A percentile compares a stretch with the other conserved stretches of the same genome.
Conservation (phyloP, 805 yeast genomes). For the Pichia thaimueangensis region DNA sequence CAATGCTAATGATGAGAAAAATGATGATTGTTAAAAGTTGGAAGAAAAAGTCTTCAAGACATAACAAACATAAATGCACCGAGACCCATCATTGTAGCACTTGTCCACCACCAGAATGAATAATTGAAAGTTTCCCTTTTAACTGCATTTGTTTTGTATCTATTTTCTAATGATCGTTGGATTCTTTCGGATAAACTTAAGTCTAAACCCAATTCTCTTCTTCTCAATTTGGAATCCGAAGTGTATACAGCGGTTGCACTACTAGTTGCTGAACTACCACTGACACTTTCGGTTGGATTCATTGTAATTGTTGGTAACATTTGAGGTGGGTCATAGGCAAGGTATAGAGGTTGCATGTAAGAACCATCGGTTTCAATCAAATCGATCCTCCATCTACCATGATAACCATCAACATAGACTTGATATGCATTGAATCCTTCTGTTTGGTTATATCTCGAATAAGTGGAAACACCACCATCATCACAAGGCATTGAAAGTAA, state of each 20-base stretch:
- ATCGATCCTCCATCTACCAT: slow-evolving; percentile 74
- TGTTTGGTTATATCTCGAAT: slow-evolving; percentile 66
- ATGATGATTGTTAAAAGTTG: no score
- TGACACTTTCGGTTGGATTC: slow-evolving; percentile 93
- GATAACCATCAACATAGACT: slow-evolving; percentile 66
- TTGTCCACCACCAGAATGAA: slow-evolving; percentile 51
- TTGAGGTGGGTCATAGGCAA: slow-evolving; percentile 90
- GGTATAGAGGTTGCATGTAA: slow-evolving; percentile 77
- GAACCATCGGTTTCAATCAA: slow-evolving; percentile 75
- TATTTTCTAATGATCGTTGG: slow-evolving; percentile 73
- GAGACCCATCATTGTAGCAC: slow-evolving; percentile 34
- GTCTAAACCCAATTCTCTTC: slow-evolving; percentile 19
- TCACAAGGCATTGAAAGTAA: slow-evolving; percentile 81
- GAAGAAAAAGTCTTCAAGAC: no score
- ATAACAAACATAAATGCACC: slow-evolving; percentile 27
- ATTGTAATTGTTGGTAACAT: slow-evolving; percentile 92
- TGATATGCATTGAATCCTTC: slow-evolving; percentile 53
- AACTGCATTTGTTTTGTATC: slow-evolving; percentile 69
- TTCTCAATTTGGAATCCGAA: slow-evolving; percentile 1
- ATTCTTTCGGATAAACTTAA: slow-evolving; percentile 37
- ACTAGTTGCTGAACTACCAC: slow-evolving; percentile 21
- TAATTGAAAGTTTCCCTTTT: slow-evolving; percentile 33
- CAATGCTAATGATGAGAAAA: no score
- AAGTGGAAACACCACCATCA: slow-evolving; percentile 51
- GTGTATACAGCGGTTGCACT: slow-evolving; percentile 1